Evolutionary conservation across 2,329 filamentous ascomycete species (phyloP).

Genomic region (Trichoderma aggressivum): DNA sequence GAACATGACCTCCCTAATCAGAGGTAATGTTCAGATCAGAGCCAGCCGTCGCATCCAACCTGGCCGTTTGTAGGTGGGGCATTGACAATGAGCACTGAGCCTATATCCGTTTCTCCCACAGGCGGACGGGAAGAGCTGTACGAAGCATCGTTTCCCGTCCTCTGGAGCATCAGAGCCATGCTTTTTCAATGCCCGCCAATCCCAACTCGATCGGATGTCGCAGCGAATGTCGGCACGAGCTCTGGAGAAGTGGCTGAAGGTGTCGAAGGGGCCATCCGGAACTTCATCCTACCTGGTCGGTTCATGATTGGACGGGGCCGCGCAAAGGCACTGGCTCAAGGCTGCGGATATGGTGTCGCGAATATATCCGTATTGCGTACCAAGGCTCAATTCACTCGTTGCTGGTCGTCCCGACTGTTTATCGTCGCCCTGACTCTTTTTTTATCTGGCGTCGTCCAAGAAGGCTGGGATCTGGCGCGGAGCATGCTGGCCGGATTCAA

Average conservation of each 20-base stretch:
- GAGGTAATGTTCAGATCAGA: background rate
- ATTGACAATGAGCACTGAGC: background rate
- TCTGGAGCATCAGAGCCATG: background rate
- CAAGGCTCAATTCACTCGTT: slow-evolving; percentile 21
- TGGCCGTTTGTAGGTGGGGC: slow-evolving; percentile 11
- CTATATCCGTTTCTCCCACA: background rate
- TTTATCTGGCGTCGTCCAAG: slow-evolving; percentile 24
- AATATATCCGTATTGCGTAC: slow-evolving; percentile 21
- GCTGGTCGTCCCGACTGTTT: background rate
- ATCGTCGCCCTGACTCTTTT: slow-evolving; percentile 11
- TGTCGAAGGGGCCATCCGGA: slow-evolving; percentile 12
- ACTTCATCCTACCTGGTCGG: slow-evolving; percentile 53
- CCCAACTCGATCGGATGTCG: background rate
- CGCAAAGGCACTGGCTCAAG: slow-evolving; percentile 23
- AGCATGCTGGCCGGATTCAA: slow-evolving; percentile 36
- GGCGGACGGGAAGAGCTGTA: background rate
- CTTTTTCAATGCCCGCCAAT: background rate
- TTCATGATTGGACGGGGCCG: slow-evolving; percentile 48
- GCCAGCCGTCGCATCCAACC: background rate
- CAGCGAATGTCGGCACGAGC: background rate
- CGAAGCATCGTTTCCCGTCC: background rate
- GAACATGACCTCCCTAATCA: background rate
- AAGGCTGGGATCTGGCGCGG: slow-evolving; percentile 27
- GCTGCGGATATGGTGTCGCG: slow-evolving; percentile 18
- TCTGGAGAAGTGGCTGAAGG: background rate